Conservation (phyloP, 164 flowering plant genomes). For the Vitis labrusca region DNA sequence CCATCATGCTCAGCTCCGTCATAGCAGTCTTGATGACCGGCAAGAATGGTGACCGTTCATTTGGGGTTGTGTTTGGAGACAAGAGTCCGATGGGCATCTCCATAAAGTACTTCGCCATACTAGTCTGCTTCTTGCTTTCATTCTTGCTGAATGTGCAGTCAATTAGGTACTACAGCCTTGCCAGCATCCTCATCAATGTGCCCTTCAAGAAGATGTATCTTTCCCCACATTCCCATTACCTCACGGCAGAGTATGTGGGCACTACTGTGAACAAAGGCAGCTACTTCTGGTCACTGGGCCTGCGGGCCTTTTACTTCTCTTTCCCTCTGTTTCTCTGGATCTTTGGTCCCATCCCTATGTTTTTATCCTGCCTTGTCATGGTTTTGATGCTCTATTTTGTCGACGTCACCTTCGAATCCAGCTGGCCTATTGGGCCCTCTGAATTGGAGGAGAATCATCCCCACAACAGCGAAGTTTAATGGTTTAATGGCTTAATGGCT, state of each 20-base stretch:
- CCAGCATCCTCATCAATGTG: slow-evolving; percentile 12
- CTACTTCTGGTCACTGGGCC: slow-evolving; percentile 12
- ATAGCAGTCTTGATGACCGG: slow-evolving; percentile 13
- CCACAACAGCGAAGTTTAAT: too few species aligned
- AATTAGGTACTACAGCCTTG: slow-evolving; percentile 13
- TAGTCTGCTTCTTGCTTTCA: slow-evolving; percentile 12
- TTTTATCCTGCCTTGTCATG: not conserved
- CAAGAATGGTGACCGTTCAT: not conserved
- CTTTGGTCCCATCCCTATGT: slow-evolving; percentile 17
- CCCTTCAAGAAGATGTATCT: slow-evolving; percentile 1
- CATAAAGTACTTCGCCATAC: slow-evolving; percentile 6
- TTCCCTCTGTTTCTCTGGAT: slow-evolving; percentile 15
- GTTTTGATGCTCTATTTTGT: slow-evolving; percentile 9
- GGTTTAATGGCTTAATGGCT: too few species aligned
- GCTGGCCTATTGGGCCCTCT: not conserved
- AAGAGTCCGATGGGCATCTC: not conserved
- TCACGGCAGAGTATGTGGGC: slow-evolving; percentile 6
- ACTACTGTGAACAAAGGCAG: slow-evolving; percentile 7
- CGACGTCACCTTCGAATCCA: slow-evolving; percentile 4
- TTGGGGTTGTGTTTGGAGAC: slow-evolving; percentile 3
- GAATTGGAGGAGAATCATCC: not conserved
- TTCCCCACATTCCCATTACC: not conserved
- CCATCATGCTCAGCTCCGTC: slow-evolving; percentile 24
- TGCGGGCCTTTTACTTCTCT: slow-evolving; percentile 13
- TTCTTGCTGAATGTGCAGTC: slow-evolving; percentile 14